These are phyloP conservation scores for Eutypella sp. DNA, from an alignment of 2,329 filamentous ascomycete species.

Conservation along the genomic window DNA sequence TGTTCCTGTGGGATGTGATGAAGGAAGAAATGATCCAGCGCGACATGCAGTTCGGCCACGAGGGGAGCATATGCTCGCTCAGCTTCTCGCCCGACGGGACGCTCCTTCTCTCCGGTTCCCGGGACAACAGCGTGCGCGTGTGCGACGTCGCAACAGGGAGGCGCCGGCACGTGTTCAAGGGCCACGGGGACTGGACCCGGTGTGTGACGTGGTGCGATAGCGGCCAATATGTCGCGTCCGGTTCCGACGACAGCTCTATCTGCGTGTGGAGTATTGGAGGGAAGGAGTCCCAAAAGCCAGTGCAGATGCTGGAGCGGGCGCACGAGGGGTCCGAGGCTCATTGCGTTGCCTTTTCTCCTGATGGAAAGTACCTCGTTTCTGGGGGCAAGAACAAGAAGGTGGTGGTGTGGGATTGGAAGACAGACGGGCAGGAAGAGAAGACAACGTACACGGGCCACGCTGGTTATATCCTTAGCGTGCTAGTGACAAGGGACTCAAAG, in stretches of 20 bases:
- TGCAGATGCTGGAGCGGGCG: neutral
- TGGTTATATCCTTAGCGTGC: neutral
- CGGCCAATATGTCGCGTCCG: neutral
- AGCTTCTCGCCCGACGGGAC: neutral
- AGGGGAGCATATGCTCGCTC: neutral
- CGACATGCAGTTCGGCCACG: neutral
- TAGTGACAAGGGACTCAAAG: neutral
- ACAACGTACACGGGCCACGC: neutral
- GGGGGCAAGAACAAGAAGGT: neutral
- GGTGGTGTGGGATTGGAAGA: neutral
- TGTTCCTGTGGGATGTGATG: neutral
- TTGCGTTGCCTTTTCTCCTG: neutral
- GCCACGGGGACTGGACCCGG: neutral
- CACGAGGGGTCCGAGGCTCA: neutral
- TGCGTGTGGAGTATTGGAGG: neutral
- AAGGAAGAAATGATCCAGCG: neutral
- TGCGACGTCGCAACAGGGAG: neutral
- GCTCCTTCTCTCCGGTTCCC: neutral
- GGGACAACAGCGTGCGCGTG: neutral
- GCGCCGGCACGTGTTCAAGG: neutral
- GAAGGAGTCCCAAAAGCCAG: neutral
- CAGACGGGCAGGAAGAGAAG: neutral
- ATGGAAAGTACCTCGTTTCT: neutral
- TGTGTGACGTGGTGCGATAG: neutral
- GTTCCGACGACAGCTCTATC: neutral